Conservation (phyloP, 345 rosid genomes). For the Anacardium occidentale region DNA sequence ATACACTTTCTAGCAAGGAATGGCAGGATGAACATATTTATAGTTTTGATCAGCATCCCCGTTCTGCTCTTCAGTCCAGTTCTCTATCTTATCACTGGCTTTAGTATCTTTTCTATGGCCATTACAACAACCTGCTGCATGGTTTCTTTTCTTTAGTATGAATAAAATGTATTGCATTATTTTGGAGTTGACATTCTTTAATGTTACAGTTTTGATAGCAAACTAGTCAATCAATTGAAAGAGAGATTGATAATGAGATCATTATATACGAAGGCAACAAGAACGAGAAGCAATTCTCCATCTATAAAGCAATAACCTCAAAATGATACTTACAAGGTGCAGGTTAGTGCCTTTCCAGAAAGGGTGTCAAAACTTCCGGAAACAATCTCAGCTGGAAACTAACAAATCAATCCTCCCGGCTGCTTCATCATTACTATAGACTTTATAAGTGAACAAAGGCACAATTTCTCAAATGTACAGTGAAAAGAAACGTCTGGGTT, state of each 20-base stretch:
- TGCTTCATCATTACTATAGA: conserved; percentile 53
- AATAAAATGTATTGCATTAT: no score
- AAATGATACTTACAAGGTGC: conserved; percentile 17
- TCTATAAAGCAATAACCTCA: conserved; percentile 4
- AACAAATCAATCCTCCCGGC: conserved; percentile 39
- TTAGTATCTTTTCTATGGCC: no score
- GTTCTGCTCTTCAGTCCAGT: no score
- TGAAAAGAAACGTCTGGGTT: conserved; percentile 44
- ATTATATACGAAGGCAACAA: neutral
- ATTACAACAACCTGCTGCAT: no score
- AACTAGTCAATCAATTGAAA: neutral
- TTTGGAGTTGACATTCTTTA: no score
- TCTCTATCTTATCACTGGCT: no score
- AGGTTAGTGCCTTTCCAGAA: conserved; percentile 21
- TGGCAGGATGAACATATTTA: no score
- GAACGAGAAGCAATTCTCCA: neutral
- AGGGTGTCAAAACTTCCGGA: conserved; percentile 2
- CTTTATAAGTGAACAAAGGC: conserved; percentile 72
- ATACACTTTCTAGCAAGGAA: neutral
- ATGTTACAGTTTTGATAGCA: no score
- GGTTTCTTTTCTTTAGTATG: no score
- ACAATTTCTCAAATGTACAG: conserved; percentile 68
- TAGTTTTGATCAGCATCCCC: no score
- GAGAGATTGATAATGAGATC: neutral
- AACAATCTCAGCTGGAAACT: neutral